Conservation (phyloP, 495 filamentous ascomycete species). For the Aspergillus indologenus region DNA sequence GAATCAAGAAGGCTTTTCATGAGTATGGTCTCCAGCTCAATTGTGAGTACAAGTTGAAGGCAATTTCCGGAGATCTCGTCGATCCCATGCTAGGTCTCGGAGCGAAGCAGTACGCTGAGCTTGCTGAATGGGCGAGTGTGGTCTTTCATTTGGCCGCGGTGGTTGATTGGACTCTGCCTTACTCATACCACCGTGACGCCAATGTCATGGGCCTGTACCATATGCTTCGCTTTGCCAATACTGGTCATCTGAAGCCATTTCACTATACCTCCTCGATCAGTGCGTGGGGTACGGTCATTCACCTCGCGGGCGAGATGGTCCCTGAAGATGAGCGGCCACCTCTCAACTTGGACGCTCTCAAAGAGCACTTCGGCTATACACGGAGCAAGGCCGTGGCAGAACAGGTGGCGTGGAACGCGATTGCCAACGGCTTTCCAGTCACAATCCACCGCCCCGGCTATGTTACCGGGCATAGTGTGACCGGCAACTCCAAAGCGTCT, state of each 20-base stretch:
- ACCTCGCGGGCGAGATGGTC: not conserved
- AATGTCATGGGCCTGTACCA: slow-evolving; percentile 15
- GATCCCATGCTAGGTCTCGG: slow-evolving; percentile 7
- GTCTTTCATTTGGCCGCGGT: slow-evolving; percentile 19
- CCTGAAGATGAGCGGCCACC: slow-evolving; percentile 12
- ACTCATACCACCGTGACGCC: slow-evolving; percentile 14
- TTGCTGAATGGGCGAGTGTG: slow-evolving; percentile 15
- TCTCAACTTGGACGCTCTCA: slow-evolving; percentile 3
- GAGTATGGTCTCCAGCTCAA: slow-evolving; percentile 1
- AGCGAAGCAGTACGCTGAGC: slow-evolving; percentile 2
- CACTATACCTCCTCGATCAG: slow-evolving; percentile 22
- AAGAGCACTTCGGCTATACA: slow-evolving; percentile 14
- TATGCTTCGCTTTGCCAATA: slow-evolving; percentile 12
- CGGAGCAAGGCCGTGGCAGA: slow-evolving; percentile 20
- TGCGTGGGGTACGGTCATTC: slow-evolving; percentile 9
- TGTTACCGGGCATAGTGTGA: slow-evolving; percentile 11
- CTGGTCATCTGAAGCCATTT: slow-evolving; percentile 8
- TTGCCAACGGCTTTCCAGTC: slow-evolving; percentile 15
- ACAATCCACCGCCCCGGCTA: slow-evolving; percentile 16
- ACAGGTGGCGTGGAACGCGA: slow-evolving; percentile 13
- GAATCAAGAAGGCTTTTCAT: not conserved
- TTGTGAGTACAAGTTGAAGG: slow-evolving; percentile 5
- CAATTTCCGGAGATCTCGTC: slow-evolving; percentile 8
- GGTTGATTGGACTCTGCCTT: slow-evolving; percentile 16
- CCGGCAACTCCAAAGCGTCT: not conserved